Evolutionary conservation across 495 filamentous ascomycete species (phyloP).

Genomic region (Penicillium ucsense): DNA sequence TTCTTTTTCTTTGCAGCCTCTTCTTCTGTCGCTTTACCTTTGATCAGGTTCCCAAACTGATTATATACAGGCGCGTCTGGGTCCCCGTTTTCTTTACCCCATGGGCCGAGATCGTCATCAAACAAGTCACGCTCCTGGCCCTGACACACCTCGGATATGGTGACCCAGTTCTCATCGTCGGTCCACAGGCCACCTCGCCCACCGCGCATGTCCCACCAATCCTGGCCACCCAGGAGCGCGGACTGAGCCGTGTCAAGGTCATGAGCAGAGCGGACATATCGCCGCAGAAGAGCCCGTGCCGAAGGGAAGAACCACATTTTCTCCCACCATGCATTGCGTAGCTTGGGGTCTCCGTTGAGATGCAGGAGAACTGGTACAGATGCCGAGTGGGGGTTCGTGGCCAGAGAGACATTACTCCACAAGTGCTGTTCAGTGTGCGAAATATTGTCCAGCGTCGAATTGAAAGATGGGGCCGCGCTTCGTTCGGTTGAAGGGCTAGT

Average conservation of each 20-base stretch:
- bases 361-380: slow-evolving; percentile 42
- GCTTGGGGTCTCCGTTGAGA: slow-evolving; percentile 34
- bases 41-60: slow-evolving; percentile 29
- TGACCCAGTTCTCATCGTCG: slow-evolving; percentile 42
- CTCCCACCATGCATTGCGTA: slow-evolving; percentile 40
- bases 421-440: slow-evolving; percentile 24
- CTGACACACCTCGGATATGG: slow-evolving; percentile 44
- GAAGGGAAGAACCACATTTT: slow-evolving; percentile 50
- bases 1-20: not conserved
- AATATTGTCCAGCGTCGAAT: slow-evolving; percentile 33
- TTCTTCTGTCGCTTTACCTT: slow-evolving; percentile 23
- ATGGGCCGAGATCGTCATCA: slow-evolving; percentile 29
- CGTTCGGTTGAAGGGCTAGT: slow-evolving; percentile 22
- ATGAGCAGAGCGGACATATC: slow-evolving; percentile 37
- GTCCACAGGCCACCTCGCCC: slow-evolving; percentile 54
- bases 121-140: slow-evolving; percentile 43
- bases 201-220: slow-evolving; percentile 45
- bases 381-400: slow-evolving; percentile 43
- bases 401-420: slow-evolving; percentile 42
- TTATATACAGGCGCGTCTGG: slow-evolving; percentile 48
- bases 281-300: slow-evolving; percentile 41
- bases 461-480: slow-evolving; percentile 27
- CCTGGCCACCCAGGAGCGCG: slow-evolving; percentile 38
- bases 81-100: slow-evolving; percentile 54
- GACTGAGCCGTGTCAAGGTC: slow-evolving; percentile 35